Evolutionary conservation across 177 flowering plant genomes (phyloP).

Genomic region (Vitis hybrid): DNA sequence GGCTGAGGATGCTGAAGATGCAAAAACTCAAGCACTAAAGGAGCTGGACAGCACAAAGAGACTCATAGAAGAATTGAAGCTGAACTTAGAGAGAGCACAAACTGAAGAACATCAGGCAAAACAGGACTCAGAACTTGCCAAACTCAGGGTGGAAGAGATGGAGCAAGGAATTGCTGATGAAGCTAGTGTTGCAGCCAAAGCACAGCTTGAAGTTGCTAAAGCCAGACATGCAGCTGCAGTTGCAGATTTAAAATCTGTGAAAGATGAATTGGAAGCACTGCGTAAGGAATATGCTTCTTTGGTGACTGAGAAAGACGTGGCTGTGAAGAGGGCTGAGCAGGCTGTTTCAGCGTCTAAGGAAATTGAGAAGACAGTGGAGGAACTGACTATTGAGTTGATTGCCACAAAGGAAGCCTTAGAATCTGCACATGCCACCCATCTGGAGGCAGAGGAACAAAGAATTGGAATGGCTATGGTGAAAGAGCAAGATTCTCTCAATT

Average conservation of each 20-base stretch:
- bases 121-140: slow-evolving; percentile 88
- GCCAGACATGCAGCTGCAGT: slow-evolving; percentile 70
- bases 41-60: slow-evolving; percentile 82
- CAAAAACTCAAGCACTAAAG: slow-evolving; percentile 53
- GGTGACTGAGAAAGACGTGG: slow-evolving; percentile 55
- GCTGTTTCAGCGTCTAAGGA: slow-evolving; percentile 67
- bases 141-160: slow-evolving; percentile 73
- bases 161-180: slow-evolving; percentile 90
- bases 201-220: slow-evolving; percentile 87
- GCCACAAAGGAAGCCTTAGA: slow-evolving; percentile 76
- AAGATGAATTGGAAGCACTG: slow-evolving; percentile 61
- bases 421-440: slow-evolving; percentile 79
- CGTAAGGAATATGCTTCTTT: slow-evolving; percentile 48
- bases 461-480: slow-evolving; percentile 74
- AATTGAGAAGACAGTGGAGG: slow-evolving; percentile 80
- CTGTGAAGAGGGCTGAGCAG: slow-evolving; percentile 61
- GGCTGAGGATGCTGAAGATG: slow-evolving; percentile 67
- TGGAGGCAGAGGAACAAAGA: slow-evolving; percentile 87
- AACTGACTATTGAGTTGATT: slow-evolving; percentile 79
- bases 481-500: slow-evolving; percentile 64
- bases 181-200: slow-evolving; percentile 87
- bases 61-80: slow-evolving; percentile 79
- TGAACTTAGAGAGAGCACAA: slow-evolving; percentile 77
- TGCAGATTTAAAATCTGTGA: slow-evolving; percentile 60
- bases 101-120: slow-evolving; percentile 89